Evolutionary conservation across 1,284 basidiomycete genomes (phyloP).

Genomic region (Porodaedalea pini): DNA sequence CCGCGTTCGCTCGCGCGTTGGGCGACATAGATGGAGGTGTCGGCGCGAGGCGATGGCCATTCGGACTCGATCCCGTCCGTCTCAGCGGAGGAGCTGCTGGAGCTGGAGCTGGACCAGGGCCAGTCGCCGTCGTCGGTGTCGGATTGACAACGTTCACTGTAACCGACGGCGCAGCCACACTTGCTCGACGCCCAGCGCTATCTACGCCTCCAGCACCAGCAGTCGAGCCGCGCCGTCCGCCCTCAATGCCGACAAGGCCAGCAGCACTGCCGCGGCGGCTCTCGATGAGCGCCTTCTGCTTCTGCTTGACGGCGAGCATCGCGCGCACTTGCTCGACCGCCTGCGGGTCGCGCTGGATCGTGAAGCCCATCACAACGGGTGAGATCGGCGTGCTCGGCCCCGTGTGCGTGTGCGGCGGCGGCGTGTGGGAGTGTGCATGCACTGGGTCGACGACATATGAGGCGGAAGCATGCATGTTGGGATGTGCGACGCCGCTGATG

Average conservation of each 20-base stretch:
- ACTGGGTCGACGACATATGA: not conserved
- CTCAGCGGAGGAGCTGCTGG: not conserved
- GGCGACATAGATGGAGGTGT: slow-evolving; percentile 14
- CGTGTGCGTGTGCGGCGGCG: slow-evolving; percentile 30
- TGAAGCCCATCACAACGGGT: slow-evolving; percentile 61
- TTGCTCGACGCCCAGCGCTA: slow-evolving; percentile 10
- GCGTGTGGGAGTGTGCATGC: slow-evolving; percentile 40
- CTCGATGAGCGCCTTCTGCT: slow-evolving; percentile 66
- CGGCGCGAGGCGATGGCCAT: slow-evolving; percentile 1
- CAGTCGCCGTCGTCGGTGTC: slow-evolving; percentile 17
- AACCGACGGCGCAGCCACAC: slow-evolving; percentile 10
- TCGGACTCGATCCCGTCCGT: slow-evolving; percentile 8
- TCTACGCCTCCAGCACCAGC: slow-evolving; percentile 9
- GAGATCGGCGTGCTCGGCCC: slow-evolving; percentile 48
- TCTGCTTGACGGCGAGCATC: slow-evolving; percentile 60
- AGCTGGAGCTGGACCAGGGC: slow-evolving; percentile 2
- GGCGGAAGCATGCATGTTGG: slow-evolving; percentile 20
- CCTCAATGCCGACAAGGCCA: slow-evolving; percentile 28
- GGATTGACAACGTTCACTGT: slow-evolving; percentile 20
- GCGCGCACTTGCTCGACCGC: slow-evolving; percentile 61
- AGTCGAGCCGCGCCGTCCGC: slow-evolving; percentile 10
- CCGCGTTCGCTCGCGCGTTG: not conserved
- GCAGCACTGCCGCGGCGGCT: slow-evolving; percentile 59
- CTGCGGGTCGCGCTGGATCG: slow-evolving; percentile 50
- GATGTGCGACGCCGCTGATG: slow-evolving; percentile 53